A percentile compares a stretch with the other conserved stretches of the same genome.
These are phyloP conservation scores for Moesziomyces globuligerus DNA, from an alignment of 1,284 basidiomycete genomes.

Conservation along the genomic window DNA sequence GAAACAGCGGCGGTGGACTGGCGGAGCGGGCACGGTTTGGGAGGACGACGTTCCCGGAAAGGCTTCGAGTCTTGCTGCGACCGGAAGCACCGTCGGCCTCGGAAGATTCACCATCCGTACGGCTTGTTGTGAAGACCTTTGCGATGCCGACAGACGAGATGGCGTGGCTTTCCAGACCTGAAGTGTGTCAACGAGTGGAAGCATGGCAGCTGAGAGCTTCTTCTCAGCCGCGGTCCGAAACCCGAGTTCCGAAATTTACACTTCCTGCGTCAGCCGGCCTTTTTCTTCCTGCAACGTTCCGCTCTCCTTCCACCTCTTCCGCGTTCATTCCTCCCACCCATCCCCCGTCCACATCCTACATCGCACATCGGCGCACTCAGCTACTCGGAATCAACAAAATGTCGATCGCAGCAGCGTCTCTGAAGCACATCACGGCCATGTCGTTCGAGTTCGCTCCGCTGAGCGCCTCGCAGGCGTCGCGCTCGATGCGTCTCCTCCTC, in stretches of 20 bases:
- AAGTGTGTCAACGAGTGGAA: too few species aligned
- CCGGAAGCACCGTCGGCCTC: background rate
- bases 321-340: background rate
- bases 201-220: too few species aligned
- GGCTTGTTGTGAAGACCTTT: background rate
- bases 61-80: background rate
- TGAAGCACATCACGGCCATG: constrained; percentile 50
- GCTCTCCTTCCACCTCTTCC: background rate
- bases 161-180: too few species aligned
- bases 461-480: constrained; percentile 29
- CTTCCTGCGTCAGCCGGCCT: constrained; percentile 4
- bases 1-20: constrained; percentile 7
- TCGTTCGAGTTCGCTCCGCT: constrained; percentile 39
- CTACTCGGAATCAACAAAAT: too few species aligned
- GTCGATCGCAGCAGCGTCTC: constrained; percentile 38
- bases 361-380: too few species aligned
- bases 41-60: background rate
- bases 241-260: constrained; percentile 31
- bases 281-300: constrained; percentile 16
- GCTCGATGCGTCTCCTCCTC: constrained; percentile 40
- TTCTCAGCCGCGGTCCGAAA: constrained; percentile 1
- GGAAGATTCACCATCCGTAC: background rate
- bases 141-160: background rate
- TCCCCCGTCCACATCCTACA: background rate
- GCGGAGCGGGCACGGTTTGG: background rate